Percentiles rank a stretch among this genome's conserved stretches.
These are phyloP conservation scores for Draba incana DNA, from an alignment of 345 rosid species.

Conservation along the genomic window DNA sequence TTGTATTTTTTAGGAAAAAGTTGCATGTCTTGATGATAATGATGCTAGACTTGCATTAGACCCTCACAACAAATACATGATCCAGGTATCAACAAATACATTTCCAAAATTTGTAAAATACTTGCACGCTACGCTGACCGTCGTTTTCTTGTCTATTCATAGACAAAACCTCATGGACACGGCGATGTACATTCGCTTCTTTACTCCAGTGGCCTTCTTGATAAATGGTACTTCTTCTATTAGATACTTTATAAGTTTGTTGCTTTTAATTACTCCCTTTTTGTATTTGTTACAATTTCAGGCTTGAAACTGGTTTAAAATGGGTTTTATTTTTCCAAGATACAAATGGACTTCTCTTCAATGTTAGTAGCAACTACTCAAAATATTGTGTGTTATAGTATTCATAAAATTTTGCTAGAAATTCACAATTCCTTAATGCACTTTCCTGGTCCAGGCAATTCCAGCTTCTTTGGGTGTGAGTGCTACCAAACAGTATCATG, in stretches of 20 bases:
- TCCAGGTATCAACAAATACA: constrained; percentile 59
- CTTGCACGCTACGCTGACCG: constrained; percentile 10
- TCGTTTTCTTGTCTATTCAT: constrained; percentile 35
- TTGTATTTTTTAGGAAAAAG: constrained; percentile 72
- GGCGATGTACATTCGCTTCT: constrained; percentile 96
- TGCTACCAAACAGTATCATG: constrained; percentile 78
- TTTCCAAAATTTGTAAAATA: constrained; percentile 7
- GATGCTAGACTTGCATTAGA: constrained; percentile 91
- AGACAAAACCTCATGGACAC: constrained; percentile 82
- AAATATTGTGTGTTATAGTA: constrained; percentile 4
- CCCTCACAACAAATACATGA: constrained; percentile 71
- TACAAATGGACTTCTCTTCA: constrained; percentile 96
- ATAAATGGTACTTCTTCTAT: constrained; percentile 56
- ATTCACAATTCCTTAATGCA: not conserved
- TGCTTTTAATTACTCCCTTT: not conserved
- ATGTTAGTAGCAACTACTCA: constrained; percentile 52
- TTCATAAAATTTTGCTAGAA: constrained; percentile 17
- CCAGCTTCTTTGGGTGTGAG: constrained; percentile 96
- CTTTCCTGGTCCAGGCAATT: constrained; percentile 63
- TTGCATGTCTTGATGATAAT: constrained; percentile 94
- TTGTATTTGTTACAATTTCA: constrained; percentile 39
- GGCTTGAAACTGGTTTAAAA: constrained; percentile 73
- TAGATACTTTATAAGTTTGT: not conserved
- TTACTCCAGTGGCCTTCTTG: constrained; percentile 81
- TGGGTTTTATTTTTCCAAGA: constrained; percentile 99